Conservation (phyloP, 2,329 filamentous ascomycete species). For the Aspergillus glaucus region DNA sequence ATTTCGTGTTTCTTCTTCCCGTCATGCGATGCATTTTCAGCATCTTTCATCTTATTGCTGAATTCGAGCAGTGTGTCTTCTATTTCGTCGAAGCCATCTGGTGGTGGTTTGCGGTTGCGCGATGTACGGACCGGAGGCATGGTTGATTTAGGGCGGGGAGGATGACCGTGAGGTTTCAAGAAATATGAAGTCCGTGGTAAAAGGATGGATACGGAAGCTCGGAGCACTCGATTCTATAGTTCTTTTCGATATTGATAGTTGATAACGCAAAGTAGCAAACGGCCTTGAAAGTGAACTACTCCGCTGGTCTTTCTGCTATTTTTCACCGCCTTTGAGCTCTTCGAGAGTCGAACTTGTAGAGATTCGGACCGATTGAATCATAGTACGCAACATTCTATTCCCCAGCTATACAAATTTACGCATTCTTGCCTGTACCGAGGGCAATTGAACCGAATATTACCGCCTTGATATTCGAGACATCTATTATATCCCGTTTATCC, state of each 20-base stretch:
- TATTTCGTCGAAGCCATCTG: constrained; percentile 61
- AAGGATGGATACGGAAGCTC: too few relatives aligned
- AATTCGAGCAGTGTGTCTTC: constrained; percentile 64
- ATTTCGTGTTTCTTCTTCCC: constrained; percentile 83
- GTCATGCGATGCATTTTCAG: constrained; percentile 77
- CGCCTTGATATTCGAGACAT: background rate
- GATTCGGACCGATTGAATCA: background rate
- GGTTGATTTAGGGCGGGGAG: constrained; percentile 1
- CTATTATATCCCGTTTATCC: background rate
- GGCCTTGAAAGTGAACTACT: too few relatives aligned
- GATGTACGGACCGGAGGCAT: constrained; percentile 59
- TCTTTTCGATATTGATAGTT: too few relatives aligned
- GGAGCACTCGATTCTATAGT: too few relatives aligned
- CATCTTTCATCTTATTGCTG: constrained; percentile 65
- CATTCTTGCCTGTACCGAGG: background rate
- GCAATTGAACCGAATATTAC: background rate
- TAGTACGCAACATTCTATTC: background rate
- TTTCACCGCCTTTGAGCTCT: constrained; percentile 18
- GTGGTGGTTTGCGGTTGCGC: constrained; percentile 57
- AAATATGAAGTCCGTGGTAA: background rate
- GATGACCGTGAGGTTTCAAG: background rate
- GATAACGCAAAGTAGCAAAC: background rate
- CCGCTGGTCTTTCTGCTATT: constrained; percentile 17
- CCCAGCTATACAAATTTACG: background rate
- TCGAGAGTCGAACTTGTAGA: background rate